Evolutionary conservation across 768 basidiomycete species (phyloP).

Genomic region (Arthromyces matolae): DNA sequence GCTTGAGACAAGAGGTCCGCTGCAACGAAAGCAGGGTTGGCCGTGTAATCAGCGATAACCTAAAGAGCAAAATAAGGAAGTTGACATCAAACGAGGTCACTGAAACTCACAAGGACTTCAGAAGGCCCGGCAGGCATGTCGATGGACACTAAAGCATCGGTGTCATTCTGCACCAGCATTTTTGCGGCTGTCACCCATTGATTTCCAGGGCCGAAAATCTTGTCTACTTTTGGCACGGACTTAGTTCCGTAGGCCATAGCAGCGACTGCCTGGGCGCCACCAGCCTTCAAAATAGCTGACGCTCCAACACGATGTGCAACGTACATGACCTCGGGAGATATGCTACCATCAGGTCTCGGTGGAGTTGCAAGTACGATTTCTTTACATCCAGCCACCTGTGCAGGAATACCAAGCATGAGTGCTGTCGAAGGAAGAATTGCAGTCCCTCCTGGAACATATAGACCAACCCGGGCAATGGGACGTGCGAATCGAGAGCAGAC

Average conservation of each 20-base stretch:
- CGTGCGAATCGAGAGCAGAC: slow-evolving; percentile 93
- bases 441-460: slow-evolving; percentile 97
- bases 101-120: slow-evolving; percentile 82
- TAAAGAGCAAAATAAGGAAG: slow-evolving; percentile 25
- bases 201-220: slow-evolving; percentile 98
- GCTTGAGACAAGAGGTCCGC: slow-evolving; percentile 97
- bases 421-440: slow-evolving; percentile 95
- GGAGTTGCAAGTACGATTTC: slow-evolving; percentile 94
- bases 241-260: slow-evolving; percentile 96
- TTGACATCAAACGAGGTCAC: background rate
- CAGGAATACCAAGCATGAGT: slow-evolving; percentile 96
- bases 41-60: slow-evolving; percentile 92
- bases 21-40: slow-evolving; percentile 87
- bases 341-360: slow-evolving; percentile 87
- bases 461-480: slow-evolving; percentile 91
- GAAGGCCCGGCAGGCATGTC: slow-evolving; percentile 99
- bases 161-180: slow-evolving; percentile 99
- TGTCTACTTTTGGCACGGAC: slow-evolving; percentile 96
- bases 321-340: slow-evolving; percentile 97
- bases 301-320: slow-evolving; percentile 91
- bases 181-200: slow-evolving; percentile 99
- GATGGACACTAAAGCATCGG: slow-evolving; percentile 91
- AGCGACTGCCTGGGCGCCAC: slow-evolving; percentile 94
- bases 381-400: slow-evolving; percentile 93
- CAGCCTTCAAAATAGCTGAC: slow-evolving; percentile 87